Conservation (phyloP, 2,329 filamentous ascomycete genomes). For the Botrytis elliptica region DNA sequence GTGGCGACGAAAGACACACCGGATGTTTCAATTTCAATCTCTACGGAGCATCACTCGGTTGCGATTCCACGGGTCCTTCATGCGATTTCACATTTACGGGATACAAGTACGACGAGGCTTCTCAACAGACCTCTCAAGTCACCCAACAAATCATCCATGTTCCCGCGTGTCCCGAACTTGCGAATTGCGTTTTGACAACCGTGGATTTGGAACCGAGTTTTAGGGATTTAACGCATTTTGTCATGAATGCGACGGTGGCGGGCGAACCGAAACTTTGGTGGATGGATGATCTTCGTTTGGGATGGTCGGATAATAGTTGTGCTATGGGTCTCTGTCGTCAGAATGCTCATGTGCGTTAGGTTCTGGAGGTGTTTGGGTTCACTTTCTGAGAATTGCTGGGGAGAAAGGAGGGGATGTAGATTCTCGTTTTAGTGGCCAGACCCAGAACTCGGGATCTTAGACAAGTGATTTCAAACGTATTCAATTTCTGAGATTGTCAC, state of each 20-base stretch:
- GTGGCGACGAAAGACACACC: slow-evolving; percentile 32
- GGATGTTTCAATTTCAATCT: slow-evolving; percentile 43
- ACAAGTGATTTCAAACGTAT: background rate
- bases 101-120: slow-evolving; percentile 34
- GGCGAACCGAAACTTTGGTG: slow-evolving; percentile 45
- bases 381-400: background rate
- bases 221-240: slow-evolving; percentile 42
- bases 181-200: slow-evolving; percentile 38
- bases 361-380: too few relatives aligned
- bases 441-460: fast-evolving
- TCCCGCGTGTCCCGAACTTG: slow-evolving; percentile 36
- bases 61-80: slow-evolving; percentile 38
- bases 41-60: slow-evolving; percentile 42
- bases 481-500: background rate
- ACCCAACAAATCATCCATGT: slow-evolving; percentile 33
- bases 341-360: slow-evolving; percentile 26
- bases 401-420: too few relatives aligned
- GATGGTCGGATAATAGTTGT: slow-evolving; percentile 47
- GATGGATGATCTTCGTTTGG: slow-evolving; percentile 47
- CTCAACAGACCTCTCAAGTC: slow-evolving; percentile 30
- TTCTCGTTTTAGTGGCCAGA: background rate
- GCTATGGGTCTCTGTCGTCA: slow-evolving; percentile 42
- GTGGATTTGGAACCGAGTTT: slow-evolving; percentile 36
- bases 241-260: slow-evolving; percentile 44
- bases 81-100: slow-evolving; percentile 45